Base-by-base conservation (phyloP, 805 yeast species). In the Pichia pseudocactophila region DNA sequence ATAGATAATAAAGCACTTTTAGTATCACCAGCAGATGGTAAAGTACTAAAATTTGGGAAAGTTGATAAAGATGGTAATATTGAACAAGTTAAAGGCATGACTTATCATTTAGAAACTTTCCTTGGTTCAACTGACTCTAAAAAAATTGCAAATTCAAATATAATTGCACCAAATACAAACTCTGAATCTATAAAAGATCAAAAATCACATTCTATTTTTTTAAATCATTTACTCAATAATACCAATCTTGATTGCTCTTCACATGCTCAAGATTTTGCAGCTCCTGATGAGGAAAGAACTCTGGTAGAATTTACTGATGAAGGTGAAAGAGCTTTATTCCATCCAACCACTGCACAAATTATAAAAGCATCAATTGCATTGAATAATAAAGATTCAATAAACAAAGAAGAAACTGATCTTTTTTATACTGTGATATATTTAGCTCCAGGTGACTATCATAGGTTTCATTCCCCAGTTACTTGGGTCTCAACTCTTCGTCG, bases 401-500 rank as follows among this genome's bases (percentile, higher is more conserved):
- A 28, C 31, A 11, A 28, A n/a, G 31, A 60, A 18, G 72, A 74
- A 34, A 82, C 78, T 41, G 74, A 78, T 51, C 67, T 92, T 43
- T 90, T 72, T 56, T 92, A 82, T 61, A 82, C 96, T 1, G 99
- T 92, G 16, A 86, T 92, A 16, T 92, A 92, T 59, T 70, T 92
- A 41, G 96, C 97, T 0, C 99, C 99, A 0, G 99, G 99, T 32
- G 98, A 92, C 60, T 92, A 92, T 63, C 99, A 92, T 63, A 81
- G 95, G 48, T 92, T 82, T 66, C 99, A 92, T 61, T 86, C 97
- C 10, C 98, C 99, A 3, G 76, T 87, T 2, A 82, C 84, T 58
- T 92, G 99, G 99, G 97, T 92, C 17, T 80, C 94, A 37, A 86
- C 92, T 15, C 61, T 85, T 41, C 80, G 99, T 58, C 82, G 97